Conservation (phyloP, 2,329 filamentous ascomycete genomes). For the Aureobasidium sp. region DNA sequence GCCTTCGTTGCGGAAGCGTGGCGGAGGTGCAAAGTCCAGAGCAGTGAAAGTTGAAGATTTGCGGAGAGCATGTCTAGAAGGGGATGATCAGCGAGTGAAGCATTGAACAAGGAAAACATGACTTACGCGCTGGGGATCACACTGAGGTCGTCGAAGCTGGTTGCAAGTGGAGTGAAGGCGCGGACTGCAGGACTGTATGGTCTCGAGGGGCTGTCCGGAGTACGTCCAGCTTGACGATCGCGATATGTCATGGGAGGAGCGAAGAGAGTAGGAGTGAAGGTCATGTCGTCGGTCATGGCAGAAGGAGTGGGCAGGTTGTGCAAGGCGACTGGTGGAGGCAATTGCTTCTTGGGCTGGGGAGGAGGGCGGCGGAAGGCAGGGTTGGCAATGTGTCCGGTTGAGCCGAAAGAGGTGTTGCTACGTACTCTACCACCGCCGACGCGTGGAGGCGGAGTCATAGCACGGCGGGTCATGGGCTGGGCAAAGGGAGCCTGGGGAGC, state of each 20-base stretch:
- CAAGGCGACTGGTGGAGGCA: conserved; percentile 68
- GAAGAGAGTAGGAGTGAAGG: conserved; percentile 70
- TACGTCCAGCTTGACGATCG: conserved; percentile 61
- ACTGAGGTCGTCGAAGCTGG: conserved; percentile 79
- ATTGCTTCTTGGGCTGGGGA: conserved; percentile 44
- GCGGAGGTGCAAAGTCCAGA: conserved; percentile 74
- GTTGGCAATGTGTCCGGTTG: conserved; percentile 34
- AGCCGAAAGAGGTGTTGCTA: conserved; percentile 40
- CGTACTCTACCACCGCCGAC: conserved; percentile 45
- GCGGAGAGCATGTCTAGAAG: conserved; percentile 59
- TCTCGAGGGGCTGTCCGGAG: conserved; percentile 52
- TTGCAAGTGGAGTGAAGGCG: conserved; percentile 69
- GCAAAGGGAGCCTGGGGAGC: conserved; percentile 55
- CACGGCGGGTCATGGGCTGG: conserved; percentile 69
- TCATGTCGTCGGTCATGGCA: conserved; percentile 65
- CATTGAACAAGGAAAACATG: conserved; percentile 25
- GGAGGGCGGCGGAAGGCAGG: conserved; percentile 25
- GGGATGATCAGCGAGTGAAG: neutral
- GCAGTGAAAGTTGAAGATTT: conserved; percentile 73
- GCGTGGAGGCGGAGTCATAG: conserved; percentile 88
- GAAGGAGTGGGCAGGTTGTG: conserved; percentile 75
- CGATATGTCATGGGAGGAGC: conserved; percentile 61
- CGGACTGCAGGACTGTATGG: conserved; percentile 70
- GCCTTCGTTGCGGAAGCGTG: conserved; percentile 60
- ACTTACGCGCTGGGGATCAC: conserved; percentile 87